Evolutionary conservation across 345 rosid species (phyloP).

Genomic region (Hirschfeldia incana): DNA sequence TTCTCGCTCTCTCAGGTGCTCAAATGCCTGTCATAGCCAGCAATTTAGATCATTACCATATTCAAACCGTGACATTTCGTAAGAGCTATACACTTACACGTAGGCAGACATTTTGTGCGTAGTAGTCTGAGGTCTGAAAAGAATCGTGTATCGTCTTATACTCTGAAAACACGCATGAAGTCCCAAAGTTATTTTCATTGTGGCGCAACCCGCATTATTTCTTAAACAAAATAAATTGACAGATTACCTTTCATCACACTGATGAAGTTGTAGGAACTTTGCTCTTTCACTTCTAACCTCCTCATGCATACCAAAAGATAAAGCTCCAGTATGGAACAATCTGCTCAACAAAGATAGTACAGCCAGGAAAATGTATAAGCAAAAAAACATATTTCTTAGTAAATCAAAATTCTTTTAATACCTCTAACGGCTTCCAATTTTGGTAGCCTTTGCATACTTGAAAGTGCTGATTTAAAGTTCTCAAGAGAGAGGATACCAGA

Average conservation of each 20-base stretch:
- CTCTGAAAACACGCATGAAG: slow-evolving; percentile 52
- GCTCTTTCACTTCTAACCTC: slow-evolving; percentile 85
- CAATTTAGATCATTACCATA: slow-evolving; percentile 24
- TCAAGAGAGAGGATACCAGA: slow-evolving; percentile 71
- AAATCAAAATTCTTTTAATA: slow-evolving; percentile 17
- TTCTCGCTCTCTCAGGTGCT: slow-evolving; percentile 70
- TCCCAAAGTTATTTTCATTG: slow-evolving; percentile 3
- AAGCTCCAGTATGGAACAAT: slow-evolving; percentile 89
- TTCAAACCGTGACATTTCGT: slow-evolving; percentile 13
- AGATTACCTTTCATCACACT: slow-evolving; percentile 81
- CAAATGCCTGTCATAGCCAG: slow-evolving; percentile 71
- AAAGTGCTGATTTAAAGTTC: slow-evolving; percentile 75
- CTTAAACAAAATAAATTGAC: background rate
- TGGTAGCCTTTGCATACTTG: slow-evolving; percentile 67
- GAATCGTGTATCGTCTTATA: slow-evolving; percentile 79
- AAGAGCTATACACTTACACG: slow-evolving; percentile 53
- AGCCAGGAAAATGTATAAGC: slow-evolving; percentile 14
- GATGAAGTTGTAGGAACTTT: slow-evolving; percentile 75
- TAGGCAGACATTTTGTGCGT: slow-evolving; percentile 66
- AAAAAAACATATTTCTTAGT: slow-evolving; percentile 4
- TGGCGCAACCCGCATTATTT: background rate
- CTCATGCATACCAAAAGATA: slow-evolving; percentile 85
- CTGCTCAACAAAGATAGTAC: slow-evolving; percentile 42
- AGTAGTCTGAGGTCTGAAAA: slow-evolving; percentile 76
- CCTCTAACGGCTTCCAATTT: slow-evolving; percentile 85